Evolutionary conservation across 768 basidiomycete genomes (phyloP).

Genomic region (Rhizopogon vinicolor): DNA sequence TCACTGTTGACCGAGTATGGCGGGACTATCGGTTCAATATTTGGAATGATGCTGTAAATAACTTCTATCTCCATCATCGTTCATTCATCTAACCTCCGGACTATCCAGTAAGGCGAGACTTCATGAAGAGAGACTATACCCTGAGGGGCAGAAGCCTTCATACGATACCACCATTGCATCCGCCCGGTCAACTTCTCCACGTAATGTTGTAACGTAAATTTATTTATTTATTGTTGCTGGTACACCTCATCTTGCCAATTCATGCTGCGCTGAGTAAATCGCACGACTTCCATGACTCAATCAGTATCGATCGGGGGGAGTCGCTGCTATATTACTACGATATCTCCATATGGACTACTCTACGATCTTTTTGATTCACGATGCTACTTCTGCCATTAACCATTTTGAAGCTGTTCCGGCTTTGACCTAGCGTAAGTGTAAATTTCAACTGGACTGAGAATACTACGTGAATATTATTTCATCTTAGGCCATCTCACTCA

Average conservation of each 20-base stretch:
- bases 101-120: slow-evolving; percentile 15
- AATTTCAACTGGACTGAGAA: too few relatives aligned
- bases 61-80: not conserved
- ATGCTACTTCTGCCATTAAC: too few relatives aligned
- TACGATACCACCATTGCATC: slow-evolving; percentile 25
- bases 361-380: too few relatives aligned
- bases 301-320: too few relatives aligned
- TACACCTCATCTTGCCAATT: slow-evolving; percentile 5
- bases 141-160: slow-evolving; percentile 14
- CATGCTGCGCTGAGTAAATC: not conserved
- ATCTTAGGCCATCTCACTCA: too few relatives aligned
- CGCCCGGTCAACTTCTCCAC: slow-evolving; percentile 17
- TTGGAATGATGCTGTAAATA: slow-evolving; percentile 47
- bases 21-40: slow-evolving; percentile 61
- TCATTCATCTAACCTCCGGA: slow-evolving; percentile 3
- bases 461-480: too few relatives aligned
- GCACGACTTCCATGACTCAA: too few relatives aligned
- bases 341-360: too few relatives aligned
- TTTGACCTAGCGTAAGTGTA: too few relatives aligned
- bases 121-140: slow-evolving; percentile 17
- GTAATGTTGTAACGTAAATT: slow-evolving; percentile 27
- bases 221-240: slow-evolving; percentile 16
- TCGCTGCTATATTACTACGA: too few relatives aligned
- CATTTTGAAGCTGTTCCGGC: too few relatives aligned
- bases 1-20: slow-evolving; percentile 65